Evolutionary conservation across 2,329 filamentous ascomycete species (phyloP).

Genomic region (Trichophyton verrucosum): DNA sequence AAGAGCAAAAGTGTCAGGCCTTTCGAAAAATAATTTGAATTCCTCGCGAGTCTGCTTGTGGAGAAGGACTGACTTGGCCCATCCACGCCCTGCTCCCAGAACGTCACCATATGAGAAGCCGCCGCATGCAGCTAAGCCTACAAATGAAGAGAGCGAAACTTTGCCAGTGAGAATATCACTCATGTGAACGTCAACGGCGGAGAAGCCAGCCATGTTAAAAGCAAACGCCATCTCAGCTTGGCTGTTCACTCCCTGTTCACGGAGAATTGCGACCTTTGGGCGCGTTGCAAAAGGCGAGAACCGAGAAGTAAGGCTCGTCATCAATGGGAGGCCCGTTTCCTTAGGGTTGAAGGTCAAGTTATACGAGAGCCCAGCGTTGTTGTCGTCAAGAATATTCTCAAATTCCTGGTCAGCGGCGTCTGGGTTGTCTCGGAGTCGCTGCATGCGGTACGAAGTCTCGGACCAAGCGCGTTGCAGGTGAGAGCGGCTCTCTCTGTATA

Average conservation of each 20-base stretch:
- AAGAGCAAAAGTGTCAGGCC: conserved; percentile 79
- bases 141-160: conserved; percentile 68
- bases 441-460: conserved; percentile 79
- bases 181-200: conserved; percentile 92
- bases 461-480: conserved; percentile 81
- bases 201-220: conserved; percentile 82
- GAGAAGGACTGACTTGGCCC: conserved; percentile 85
- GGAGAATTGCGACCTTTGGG: conserved; percentile 77
- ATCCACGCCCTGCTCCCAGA: conserved; percentile 87
- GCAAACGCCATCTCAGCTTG: conserved; percentile 97
- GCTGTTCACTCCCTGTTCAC: conserved; percentile 92
- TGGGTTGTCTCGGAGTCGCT: conserved; percentile 79
- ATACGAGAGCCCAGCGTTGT: conserved; percentile 73
- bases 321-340: conserved; percentile 61
- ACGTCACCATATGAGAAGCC: conserved; percentile 93
- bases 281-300: conserved; percentile 46
- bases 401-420: conserved; percentile 76
- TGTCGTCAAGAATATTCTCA: conserved; percentile 57
- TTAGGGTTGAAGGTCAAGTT: conserved; percentile 67
- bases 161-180: conserved; percentile 71
- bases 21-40: conserved; percentile 74
- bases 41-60: conserved; percentile 63
- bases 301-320: conserved; percentile 47
- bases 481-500: conserved; percentile 57
- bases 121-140: conserved; percentile 84